phyloP scores from a whole-genome alignment of 163 green algal species.

The Volvox carteri region DNA sequence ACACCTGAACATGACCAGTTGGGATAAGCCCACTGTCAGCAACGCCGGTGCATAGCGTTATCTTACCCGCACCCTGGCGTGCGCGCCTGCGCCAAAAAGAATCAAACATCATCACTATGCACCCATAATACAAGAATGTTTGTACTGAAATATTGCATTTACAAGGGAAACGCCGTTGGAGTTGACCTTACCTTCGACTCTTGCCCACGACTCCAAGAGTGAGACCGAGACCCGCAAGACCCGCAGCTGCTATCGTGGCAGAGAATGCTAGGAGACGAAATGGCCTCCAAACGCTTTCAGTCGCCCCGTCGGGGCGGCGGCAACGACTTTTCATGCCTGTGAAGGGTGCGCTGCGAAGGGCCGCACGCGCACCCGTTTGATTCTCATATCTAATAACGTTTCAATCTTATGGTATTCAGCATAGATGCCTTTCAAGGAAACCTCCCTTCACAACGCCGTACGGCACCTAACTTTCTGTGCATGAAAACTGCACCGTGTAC shows the following conservation, averaged over 20 bases:
- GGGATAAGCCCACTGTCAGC: background rate
- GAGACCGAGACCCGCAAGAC: background rate
- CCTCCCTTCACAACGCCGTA: too few species aligned
- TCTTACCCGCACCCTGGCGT: background rate
- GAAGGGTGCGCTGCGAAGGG: conserved; percentile 4
- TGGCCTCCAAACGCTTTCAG: background rate
- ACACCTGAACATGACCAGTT: background rate
- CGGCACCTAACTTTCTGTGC: too few species aligned
- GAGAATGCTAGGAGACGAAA: background rate
- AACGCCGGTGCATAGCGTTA: background rate
- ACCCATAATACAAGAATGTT: too few species aligned
- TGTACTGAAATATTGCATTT: too few species aligned
- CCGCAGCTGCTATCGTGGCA: background rate
- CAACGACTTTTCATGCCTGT: background rate
- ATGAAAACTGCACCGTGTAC: too few species aligned
- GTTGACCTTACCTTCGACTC: background rate
- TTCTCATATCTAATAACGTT: background rate
- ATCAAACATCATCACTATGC: too few species aligned
- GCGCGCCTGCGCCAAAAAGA: background rate
- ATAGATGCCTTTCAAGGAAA: too few species aligned
- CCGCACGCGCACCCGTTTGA: background rate
- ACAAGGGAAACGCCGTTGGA: background rate
- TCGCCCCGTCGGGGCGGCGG: background rate
- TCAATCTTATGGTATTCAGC: too few species aligned
- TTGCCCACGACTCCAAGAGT: background rate